Conservation (phyloP, 2,329 filamentous ascomycete species). For the Colletotrichum sp. region DNA sequence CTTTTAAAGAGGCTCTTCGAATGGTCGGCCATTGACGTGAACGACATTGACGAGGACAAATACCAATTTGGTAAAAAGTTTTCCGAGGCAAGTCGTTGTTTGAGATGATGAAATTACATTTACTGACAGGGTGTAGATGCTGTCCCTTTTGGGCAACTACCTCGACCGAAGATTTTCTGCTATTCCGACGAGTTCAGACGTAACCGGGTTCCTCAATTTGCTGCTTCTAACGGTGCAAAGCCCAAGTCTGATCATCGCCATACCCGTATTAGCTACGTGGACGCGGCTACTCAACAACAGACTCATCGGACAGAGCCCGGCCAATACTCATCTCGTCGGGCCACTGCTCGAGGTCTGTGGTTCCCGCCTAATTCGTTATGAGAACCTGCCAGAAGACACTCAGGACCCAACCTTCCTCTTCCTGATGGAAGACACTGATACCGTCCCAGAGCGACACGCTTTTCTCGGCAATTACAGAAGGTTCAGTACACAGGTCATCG, state of each 20-base stretch:
- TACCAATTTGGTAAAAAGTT: slow-evolving; percentile 94
- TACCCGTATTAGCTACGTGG: slow-evolving; percentile 90
- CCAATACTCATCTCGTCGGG: slow-evolving; percentile 69
- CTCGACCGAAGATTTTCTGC: slow-evolving; percentile 77
- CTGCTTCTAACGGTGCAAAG: slow-evolving; percentile 80
- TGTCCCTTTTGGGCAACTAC: slow-evolving; percentile 84
- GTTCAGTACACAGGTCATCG: slow-evolving; percentile 87
- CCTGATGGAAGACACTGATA: slow-evolving; percentile 92
- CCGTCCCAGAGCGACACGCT: slow-evolving; percentile 88
- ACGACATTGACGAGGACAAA: slow-evolving; percentile 87
- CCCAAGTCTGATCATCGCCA: slow-evolving; percentile 89
- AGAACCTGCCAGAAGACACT: slow-evolving; percentile 81
- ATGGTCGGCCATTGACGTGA: slow-evolving; percentile 79
- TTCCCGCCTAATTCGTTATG: slow-evolving; percentile 83
- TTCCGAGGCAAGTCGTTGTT: slow-evolving; percentile 69
- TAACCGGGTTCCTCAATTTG: slow-evolving; percentile 78
- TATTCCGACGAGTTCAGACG: slow-evolving; percentile 66
- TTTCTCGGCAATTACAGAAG: slow-evolving; percentile 95
- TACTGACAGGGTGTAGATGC: slow-evolving; percentile 58
- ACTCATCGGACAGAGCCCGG: slow-evolving; percentile 67
- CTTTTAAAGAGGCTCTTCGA: slow-evolving; percentile 77
- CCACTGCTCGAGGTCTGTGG: slow-evolving; percentile 83
- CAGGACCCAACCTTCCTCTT: slow-evolving; percentile 81
- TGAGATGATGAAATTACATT: neutral
- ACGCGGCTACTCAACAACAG: slow-evolving; percentile 78